Conservation (phyloP, 306 rosid species). For the Cucumis hystrix region DNA sequence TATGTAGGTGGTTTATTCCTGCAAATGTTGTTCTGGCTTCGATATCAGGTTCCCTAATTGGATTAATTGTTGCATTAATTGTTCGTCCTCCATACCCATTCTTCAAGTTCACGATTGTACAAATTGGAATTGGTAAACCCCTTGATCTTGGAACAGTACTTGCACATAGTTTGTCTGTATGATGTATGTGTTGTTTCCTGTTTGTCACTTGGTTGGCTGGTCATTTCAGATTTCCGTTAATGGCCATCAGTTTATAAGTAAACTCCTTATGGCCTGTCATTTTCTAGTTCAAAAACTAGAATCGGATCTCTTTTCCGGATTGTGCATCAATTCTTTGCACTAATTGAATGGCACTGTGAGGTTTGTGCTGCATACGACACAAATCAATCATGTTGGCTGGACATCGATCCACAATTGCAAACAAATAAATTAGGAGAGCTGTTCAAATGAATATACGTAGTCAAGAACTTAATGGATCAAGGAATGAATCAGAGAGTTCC, state of each 20-base stretch:
- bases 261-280: neutral
- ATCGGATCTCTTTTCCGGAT: neutral
- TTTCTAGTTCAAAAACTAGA: neutral
- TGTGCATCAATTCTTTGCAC: neutral
- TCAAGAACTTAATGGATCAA: neutral
- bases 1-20: conserved; percentile 98
- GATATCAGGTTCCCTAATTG: conserved; percentile 72
- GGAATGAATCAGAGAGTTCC: neutral
- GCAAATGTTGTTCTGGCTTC: conserved; percentile 58
- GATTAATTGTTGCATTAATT: conserved; percentile 53
- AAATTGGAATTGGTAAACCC: conserved; percentile 77
- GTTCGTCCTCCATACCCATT: conserved; percentile 85
- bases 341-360: neutral
- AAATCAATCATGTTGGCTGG: neutral
- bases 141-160: neutral
- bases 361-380: neutral
- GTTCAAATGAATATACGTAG: neutral
- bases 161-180: neutral
- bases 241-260: neutral
- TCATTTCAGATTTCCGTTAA: neutral
- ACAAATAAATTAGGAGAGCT: neutral
- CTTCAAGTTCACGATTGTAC: conserved; percentile 83
- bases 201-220: neutral
- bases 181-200: neutral
- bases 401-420: neutral